Evolutionary conservation across 2,329 filamentous ascomycete genomes (phyloP).

Genomic region (Pseudocercospora ulei): DNA sequence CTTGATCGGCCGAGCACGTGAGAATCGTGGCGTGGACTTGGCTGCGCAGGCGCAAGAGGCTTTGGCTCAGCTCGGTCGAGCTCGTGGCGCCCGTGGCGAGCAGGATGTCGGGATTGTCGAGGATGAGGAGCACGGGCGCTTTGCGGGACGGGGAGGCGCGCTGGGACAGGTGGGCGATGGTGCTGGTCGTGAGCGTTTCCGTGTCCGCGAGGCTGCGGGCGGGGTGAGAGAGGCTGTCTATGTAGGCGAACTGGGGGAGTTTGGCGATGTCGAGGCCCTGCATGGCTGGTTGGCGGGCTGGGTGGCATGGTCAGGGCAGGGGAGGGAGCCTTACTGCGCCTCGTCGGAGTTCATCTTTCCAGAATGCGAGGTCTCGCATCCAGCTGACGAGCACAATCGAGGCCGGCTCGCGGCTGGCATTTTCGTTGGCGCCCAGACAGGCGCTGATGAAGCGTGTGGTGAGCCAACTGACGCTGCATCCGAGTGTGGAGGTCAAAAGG

Average conservation of each 20-base stretch:
- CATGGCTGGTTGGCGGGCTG: no score
- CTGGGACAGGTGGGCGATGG: slow-evolving; percentile 11
- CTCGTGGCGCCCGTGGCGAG: slow-evolving; percentile 33
- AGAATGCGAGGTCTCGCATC: slow-evolving; percentile 66
- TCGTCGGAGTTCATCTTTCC: slow-evolving; percentile 53
- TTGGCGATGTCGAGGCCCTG: slow-evolving; percentile 63
- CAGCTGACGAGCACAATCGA: slow-evolving; percentile 70
- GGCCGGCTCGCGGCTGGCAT: slow-evolving; percentile 26
- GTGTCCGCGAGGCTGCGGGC: slow-evolving; percentile 11
- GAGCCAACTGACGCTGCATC: slow-evolving; percentile 48
- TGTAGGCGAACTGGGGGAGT: slow-evolving; percentile 54
- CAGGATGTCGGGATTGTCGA: slow-evolving; percentile 40
- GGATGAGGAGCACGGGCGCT: slow-evolving; percentile 40
- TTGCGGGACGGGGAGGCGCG: background rate
- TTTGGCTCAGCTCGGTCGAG: slow-evolving; percentile 29
- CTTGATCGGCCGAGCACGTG: slow-evolving; percentile 61
- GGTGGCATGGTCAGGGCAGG: background rate
- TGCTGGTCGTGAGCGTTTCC: slow-evolving; percentile 10
- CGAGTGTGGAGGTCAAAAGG: slow-evolving; percentile 57
- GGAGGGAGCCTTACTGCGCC: slow-evolving; percentile 20
- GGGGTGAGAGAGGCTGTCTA: slow-evolving; percentile 55
- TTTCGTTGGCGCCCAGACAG: slow-evolving; percentile 33
- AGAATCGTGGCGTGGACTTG: slow-evolving; percentile 55
- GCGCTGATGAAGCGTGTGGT: slow-evolving; percentile 45
- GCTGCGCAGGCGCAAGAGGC: slow-evolving; percentile 28